A percentile compares a stretch with the other conserved stretches of the same genome.
These are phyloP conservation scores for Gossypium thurberi DNA, from an alignment of 345 rosid genomes.

Conservation along the genomic window DNA sequence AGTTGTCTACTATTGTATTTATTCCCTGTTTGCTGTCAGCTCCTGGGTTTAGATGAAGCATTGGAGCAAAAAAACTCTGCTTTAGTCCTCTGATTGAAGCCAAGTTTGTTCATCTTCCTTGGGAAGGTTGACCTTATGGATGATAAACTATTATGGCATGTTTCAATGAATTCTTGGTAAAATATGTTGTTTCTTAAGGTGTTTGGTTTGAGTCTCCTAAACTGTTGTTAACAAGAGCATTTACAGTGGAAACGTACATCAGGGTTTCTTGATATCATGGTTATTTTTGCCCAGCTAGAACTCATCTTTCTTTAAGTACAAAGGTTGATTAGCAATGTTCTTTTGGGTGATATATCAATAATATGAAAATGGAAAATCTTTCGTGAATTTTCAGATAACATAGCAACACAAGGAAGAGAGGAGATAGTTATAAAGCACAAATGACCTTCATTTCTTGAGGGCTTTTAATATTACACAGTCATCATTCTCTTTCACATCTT, in stretches of 20 bases:
- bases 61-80: neutral
- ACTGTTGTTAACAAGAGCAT: neutral
- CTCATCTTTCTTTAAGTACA: neutral
- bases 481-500: slow-evolving; percentile 24
- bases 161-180: neutral
- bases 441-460: slow-evolving; percentile 17
- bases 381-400: neutral
- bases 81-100: neutral
- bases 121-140: neutral
- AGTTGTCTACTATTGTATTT: neutral
- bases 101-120: neutral
- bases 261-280: neutral
- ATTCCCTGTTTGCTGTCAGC: neutral
- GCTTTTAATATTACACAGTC: neutral
- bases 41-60: neutral
- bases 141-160: neutral
- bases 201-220: neutral
- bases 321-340: neutral
- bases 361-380: neutral
- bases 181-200: neutral
- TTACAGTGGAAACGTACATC: neutral
- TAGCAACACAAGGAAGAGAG: neutral
- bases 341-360: neutral
- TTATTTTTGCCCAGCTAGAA: neutral
- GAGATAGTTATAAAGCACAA: neutral